Conservation (phyloP, 805 yeast species). For the Alloascoidea africana region DNA sequence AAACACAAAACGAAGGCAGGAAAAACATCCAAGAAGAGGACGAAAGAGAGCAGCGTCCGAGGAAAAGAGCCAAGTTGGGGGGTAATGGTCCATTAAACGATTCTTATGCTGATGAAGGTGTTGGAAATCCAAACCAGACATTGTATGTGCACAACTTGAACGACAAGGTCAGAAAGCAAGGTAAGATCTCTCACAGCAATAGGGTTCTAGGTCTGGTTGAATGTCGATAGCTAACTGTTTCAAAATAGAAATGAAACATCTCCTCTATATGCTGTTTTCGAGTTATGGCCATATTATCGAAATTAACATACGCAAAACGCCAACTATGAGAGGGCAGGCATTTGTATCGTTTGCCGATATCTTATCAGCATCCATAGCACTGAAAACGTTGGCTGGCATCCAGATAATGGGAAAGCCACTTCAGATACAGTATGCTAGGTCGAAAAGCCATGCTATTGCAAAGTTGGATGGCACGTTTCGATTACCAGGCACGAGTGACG, state of each 20-base stretch:
- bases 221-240: conserved; percentile 1
- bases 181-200: conserved; percentile 7
- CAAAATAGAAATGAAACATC: conserved; percentile 15
- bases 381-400: conserved; percentile 14
- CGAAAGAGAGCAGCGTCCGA: too few relatives aligned
- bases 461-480: conserved; percentile 15
- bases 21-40: too few relatives aligned
- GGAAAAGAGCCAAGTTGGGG: too few relatives aligned
- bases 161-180: conserved; percentile 18
- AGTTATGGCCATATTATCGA: conserved; percentile 20
- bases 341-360: conserved; percentile 18
- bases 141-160: conserved; percentile 22
- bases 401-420: conserved; percentile 19
- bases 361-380: conserved; percentile 17
- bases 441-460: conserved; percentile 15
- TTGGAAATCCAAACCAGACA: conserved; percentile 12
- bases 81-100: too few relatives aligned
- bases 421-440: conserved; percentile 15
- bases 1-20: too few relatives aligned
- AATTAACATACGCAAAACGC: conserved; percentile 19
- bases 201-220: not conserved
- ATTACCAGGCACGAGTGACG: too few relatives aligned
- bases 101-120: too few relatives aligned
- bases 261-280: conserved; percentile 21
- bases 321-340: conserved; percentile 27